phyloP scores from a whole-genome alignment of 108 stramenopile genomes.

The Fistulifera pelliculosa region DNA sequence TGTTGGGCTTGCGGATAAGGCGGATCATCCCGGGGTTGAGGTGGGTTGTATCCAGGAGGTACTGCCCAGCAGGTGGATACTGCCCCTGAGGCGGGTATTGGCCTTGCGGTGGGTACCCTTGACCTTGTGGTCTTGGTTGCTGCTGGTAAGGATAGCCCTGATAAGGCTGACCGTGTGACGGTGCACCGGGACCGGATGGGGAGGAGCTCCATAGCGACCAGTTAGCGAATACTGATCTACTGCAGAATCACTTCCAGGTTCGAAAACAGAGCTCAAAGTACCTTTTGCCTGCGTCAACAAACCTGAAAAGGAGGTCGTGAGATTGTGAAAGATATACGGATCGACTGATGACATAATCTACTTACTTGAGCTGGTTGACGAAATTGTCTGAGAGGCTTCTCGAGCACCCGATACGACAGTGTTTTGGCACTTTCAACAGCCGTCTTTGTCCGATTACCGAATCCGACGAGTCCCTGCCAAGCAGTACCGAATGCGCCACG shows the following conservation, averaged over 20 bases:
- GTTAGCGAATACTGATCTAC: conserved; percentile 6
- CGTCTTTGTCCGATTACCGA: conserved; percentile 36
- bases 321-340: background rate
- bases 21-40: background rate
- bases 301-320: conserved; percentile 14
- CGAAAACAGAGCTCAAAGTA: conserved; percentile 40
- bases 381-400: conserved; percentile 33
- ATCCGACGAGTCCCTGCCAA: conserved; percentile 49
- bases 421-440: conserved; percentile 32
- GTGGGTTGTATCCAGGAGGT: conserved; percentile 10
- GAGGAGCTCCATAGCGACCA: conserved; percentile 2
- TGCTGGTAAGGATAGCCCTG: conserved; percentile 3
- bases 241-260: conserved; percentile 7
- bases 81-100: conserved; percentile 1
- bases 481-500: conserved; percentile 35
- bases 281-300: conserved; percentile 25
- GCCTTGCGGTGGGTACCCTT: conserved; percentile 2
- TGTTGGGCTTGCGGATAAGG: background rate
- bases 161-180: background rate
- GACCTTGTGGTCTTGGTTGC: conserved; percentile 3
- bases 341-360: background rate
- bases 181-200: background rate
- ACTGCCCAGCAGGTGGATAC: background rate
- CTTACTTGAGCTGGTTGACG: conserved; percentile 40
- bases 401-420: conserved; percentile 34